A percentile compares a stretch with the other conserved stretches of the same genome.
phyloP scores from a whole-genome alignment of 2,329 filamentous ascomycete genomes.

The Daldinia sp. region DNA sequence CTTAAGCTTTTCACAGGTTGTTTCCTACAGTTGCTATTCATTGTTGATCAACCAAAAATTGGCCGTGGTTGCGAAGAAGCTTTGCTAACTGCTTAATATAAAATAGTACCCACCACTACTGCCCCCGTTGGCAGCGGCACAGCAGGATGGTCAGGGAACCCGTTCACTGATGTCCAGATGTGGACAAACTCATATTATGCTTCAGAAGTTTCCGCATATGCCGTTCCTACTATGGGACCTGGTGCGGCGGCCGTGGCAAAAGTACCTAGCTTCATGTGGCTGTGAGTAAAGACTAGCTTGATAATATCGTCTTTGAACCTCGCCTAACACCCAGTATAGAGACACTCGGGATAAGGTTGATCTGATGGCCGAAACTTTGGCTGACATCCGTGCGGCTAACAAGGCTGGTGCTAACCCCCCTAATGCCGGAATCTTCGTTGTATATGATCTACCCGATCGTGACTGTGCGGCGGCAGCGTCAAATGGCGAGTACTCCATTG shows the following conservation, averaged over 20 bases:
- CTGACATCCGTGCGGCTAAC: slow-evolving; percentile 57
- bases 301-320: slow-evolving; percentile 29
- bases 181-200: slow-evolving; percentile 68
- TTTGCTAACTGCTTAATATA: slow-evolving; percentile 1
- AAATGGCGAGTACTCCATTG: slow-evolving; percentile 67
- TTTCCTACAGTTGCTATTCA: not conserved
- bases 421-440: slow-evolving; percentile 64
- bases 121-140: slow-evolving; percentile 52
- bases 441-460: slow-evolving; percentile 70
- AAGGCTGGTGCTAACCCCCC: slow-evolving; percentile 54
- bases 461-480: slow-evolving; percentile 69
- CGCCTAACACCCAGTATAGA: slow-evolving; percentile 46
- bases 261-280: slow-evolving; percentile 66
- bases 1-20: not conserved
- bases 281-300: slow-evolving; percentile 50
- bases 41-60: not conserved
- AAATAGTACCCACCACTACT: slow-evolving; percentile 43
- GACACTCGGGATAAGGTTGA: slow-evolving; percentile 64
- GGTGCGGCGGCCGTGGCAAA: slow-evolving; percentile 64
- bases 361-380: slow-evolving; percentile 60
- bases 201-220: slow-evolving; percentile 66
- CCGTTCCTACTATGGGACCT: slow-evolving; percentile 72
- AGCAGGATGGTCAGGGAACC: slow-evolving; percentile 65
- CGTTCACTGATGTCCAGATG: slow-evolving; percentile 62
- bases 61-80: not conserved